Percentiles rank a stretch among this genome's conserved stretches.
phyloP scores from a whole-genome alignment of 2,329 filamentous ascomycete species.

The Phoma herbarum region DNA sequence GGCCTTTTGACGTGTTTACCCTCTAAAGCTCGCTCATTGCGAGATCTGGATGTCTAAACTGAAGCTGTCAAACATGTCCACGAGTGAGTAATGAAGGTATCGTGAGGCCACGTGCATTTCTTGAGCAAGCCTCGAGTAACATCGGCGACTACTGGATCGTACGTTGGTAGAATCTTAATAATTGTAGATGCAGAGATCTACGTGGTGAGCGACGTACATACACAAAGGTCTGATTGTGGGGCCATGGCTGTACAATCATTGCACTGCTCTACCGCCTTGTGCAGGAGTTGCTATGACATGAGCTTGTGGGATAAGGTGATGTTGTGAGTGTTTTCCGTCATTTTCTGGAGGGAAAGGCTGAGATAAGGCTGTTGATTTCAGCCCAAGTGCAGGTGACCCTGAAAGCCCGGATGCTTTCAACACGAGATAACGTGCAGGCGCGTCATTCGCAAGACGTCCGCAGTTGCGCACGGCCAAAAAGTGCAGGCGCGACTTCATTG shows the following conservation, averaged over 20 bases:
- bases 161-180: neutral
- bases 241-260: neutral
- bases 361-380: neutral
- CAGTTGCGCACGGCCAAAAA: constrained; percentile 13
- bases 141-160: neutral
- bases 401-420: neutral
- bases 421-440: constrained; percentile 12
- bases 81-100: neutral
- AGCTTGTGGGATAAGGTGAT: neutral
- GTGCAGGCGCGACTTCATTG: constrained; percentile 14
- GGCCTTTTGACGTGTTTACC: neutral
- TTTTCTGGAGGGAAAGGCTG: neutral
- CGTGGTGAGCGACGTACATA: neutral
- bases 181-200: neutral
- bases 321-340: neutral
- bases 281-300: neutral
- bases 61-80: neutral
- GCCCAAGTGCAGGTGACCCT: neutral
- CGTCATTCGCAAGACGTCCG: constrained; percentile 7
- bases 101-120: neutral
- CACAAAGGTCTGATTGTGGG: neutral
- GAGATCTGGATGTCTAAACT: neutral
- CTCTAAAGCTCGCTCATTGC: neutral
- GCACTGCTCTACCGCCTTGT: neutral
- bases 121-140: neutral